Base-by-base conservation (phyloP, 495 filamentous ascomycete species). In the Sporormia fimetaria region DNA sequence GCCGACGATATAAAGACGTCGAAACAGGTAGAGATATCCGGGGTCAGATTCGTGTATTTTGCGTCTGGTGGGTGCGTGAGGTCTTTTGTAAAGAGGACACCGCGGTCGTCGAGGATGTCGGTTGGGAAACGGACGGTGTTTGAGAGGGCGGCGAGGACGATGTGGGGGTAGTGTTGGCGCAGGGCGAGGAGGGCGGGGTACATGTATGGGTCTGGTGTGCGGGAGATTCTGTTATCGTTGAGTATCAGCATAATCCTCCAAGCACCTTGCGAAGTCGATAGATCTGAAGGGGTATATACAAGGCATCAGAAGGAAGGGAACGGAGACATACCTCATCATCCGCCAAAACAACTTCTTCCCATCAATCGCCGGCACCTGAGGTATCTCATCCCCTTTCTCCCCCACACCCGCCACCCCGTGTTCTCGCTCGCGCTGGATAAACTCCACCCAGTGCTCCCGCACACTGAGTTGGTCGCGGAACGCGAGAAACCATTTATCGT, bases 1-100 rank as follows among this genome's bases (percentile, higher is more conserved):
- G 87, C 87, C 3, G 71, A 78, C 4, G 76, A 81, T 14, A 96
- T 70, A 49, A 85, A 93, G 15, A 92, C 74, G 50, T 94, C 82
- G 54, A 94, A 93, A 23, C 75, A 55, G 1, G 63, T 62, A 33
- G 67, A 63, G 0, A 82, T 55, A 3, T 74, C 73, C 21, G 67
- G 65, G 2, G 32, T 25, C 24, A 45, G 40, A 6, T 23, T 23
- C 6, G 26, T 35, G 25, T 45, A 12, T 6, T 26, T 28, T 20
- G 44, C 35, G 11, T n/a, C 10, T 12, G 44, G 40, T 8, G 14
- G 3, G 34, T 51, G 37, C 4, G 12, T 18, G 5, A 58, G 37
- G 6, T 16, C 41, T 6, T 37, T 40, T 1, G 11, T 17, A 28
- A 51, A 58, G 8, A 46, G 5, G 7, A 28, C 39, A 1, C 53